Evolutionary conservation across 2,329 filamentous ascomycete genomes (phyloP), one percentile per base, ranked within the genome.

Genomic region (Coniochaeta ligniaria): DNA sequence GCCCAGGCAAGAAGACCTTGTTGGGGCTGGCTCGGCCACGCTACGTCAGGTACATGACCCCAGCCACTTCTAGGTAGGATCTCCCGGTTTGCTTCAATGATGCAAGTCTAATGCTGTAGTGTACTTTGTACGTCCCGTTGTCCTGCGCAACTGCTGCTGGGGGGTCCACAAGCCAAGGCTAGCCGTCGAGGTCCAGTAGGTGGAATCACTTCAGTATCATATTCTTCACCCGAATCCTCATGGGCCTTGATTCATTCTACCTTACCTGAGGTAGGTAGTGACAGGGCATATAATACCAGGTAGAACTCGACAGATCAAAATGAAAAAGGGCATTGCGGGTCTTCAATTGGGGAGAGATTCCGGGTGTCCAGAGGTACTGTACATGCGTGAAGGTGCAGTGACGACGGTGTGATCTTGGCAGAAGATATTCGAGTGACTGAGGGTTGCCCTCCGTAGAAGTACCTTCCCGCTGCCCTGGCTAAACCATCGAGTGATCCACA

Each of bases 401-500:
- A 52, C 47, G 47, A 52, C 47, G 20, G 8, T 3, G 24, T 52
- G 24, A 31, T 12, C 47, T 52, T 52, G 26, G 47, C 47, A 12
- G 22, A 17, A 12, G 45, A 50, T 22, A 4, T 45, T 11, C 12
- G 28, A 31, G 28, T 43, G 17, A 43, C 7, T 52, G 47, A 22
- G 16, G 47, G 47, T 52, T 52, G 47, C 47, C 20, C 17, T 52
- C 47, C 22, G 47, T 52, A n/a, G 24, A 52, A 31, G 47, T 31
- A 12, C 47, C 47, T 52, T 52, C 47, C 47, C 47, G 47, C 47
- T 52, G 47, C 47, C 47, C 47, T 52, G 47, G 47, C 47, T 52
- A 52, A 17, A 52, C 9, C 22, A 24, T 52, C 2, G 47, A 31
- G 47, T 31, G 47, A 52, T 52, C 47, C 47, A 52, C 47, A 52